Conservation (phyloP, 2,329 filamentous ascomycete genomes). For the Corniculantispora saksenae region DNA sequence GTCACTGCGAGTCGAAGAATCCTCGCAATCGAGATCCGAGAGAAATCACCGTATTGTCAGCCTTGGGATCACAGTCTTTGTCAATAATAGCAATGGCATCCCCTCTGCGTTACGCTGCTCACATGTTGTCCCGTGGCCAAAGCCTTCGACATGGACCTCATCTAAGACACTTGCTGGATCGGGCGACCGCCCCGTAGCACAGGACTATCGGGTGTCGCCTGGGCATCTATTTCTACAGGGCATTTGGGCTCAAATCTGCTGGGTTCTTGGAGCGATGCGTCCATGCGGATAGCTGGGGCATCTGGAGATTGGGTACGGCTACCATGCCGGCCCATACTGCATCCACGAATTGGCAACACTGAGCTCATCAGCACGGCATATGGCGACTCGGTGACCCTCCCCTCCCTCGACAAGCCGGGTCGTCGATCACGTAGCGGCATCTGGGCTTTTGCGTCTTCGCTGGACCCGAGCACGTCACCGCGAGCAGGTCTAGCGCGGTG, state of each 20-base stretch:
- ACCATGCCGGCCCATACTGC: too few relatives aligned
- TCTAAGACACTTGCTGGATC: not conserved
- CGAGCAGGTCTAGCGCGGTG: slow-evolving; percentile 16
- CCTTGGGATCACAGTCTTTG: too few relatives aligned
- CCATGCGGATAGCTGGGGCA: not conserved
- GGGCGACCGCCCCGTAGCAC: slow-evolving; percentile 11
- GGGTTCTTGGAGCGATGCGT: too few relatives aligned
- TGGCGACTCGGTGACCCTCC: not conserved
- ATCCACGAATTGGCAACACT: not conserved
- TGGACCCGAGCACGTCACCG: slow-evolving; percentile 20
- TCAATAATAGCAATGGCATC: too few relatives aligned
- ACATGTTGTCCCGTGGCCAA: too few relatives aligned
- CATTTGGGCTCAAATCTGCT: too few relatives aligned
- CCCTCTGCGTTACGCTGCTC: too few relatives aligned
- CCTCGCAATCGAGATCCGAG: too few relatives aligned
- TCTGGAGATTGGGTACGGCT: not conserved
- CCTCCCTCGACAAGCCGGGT: not conserved
- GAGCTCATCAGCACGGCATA: slow-evolving; percentile 11
- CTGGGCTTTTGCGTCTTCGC: slow-evolving; percentile 12
- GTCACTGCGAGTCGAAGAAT: too few relatives aligned
- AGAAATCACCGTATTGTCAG: too few relatives aligned
- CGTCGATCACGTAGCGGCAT: slow-evolving; percentile 11
- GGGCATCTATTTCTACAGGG: too few relatives aligned
- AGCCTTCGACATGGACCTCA: too few relatives aligned
- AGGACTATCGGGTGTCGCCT: slow-evolving; percentile 11